Evolutionary conservation across 2,329 filamentous ascomycete species (phyloP).

Genomic region (Colletotrichum limetticola): DNA sequence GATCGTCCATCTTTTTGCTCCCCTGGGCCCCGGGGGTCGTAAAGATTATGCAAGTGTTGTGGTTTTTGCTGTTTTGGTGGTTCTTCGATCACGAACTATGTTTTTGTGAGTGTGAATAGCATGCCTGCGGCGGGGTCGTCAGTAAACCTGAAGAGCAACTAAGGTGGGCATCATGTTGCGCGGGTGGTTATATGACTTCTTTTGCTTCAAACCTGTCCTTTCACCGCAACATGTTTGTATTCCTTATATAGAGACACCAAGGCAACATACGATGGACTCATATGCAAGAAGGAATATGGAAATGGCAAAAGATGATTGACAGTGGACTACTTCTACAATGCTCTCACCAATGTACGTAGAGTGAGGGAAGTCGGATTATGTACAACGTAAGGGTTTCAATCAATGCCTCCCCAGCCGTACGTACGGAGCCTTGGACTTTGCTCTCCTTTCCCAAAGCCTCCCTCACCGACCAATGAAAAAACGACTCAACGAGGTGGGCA

Average conservation of each 20-base stretch:
- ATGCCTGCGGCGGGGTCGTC: too few relatives aligned
- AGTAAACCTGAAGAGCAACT: too few relatives aligned
- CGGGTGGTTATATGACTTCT: too few relatives aligned
- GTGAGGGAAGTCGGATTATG: constrained; percentile 34
- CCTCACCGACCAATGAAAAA: constrained; percentile 23
- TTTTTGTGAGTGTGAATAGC: too few relatives aligned
- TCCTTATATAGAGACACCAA: too few relatives aligned
- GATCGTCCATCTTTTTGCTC: constrained; percentile 1
- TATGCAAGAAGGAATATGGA: background rate
- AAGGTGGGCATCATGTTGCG: too few relatives aligned
- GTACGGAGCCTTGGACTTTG: constrained; percentile 18
- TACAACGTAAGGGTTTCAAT: constrained; percentile 28
- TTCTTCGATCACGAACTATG: background rate
- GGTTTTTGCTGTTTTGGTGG: background rate
- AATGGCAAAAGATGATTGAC: constrained; percentile 17
- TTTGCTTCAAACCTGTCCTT: too few relatives aligned
- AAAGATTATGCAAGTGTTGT: background rate
- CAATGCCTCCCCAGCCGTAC: constrained; percentile 22
- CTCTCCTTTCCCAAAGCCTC: constrained; percentile 22
- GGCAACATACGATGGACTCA: background rate
- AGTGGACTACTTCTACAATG: constrained; percentile 34
- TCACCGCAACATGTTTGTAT: too few relatives aligned
- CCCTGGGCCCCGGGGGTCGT: too few relatives aligned
- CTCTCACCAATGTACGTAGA: constrained; percentile 32
- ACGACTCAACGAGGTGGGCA: constrained; percentile 13